Evolutionary conservation across 1,284 basidiomycete genomes (phyloP).

Genomic region (Xerocomus minutiporus): DNA sequence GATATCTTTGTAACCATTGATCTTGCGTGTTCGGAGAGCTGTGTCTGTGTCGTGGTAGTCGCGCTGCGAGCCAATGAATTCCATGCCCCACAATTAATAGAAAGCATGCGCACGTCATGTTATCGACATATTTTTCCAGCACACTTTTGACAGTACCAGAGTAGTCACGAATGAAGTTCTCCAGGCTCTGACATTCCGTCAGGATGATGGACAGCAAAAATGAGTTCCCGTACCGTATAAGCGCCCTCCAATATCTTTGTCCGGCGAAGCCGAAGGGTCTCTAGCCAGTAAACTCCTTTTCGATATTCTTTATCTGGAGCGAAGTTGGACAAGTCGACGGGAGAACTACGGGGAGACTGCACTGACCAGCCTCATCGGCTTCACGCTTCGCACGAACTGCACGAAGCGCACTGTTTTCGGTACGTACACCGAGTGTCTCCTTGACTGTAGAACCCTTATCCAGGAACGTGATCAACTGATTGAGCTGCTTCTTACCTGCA

Average conservation of each 20-base stretch:
- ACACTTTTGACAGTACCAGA: conserved; percentile 60
- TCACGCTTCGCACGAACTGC: conserved; percentile 82
- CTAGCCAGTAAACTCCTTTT: conserved; percentile 87
- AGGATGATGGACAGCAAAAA: neutral
- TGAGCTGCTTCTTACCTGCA: conserved; percentile 71
- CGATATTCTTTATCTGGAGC: conserved; percentile 87
- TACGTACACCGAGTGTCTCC: conserved; percentile 50
- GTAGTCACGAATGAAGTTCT: conserved; percentile 76
- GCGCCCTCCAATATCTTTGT: conserved; percentile 82
- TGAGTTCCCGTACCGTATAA: conserved; percentile 53
- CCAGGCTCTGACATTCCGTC: conserved; percentile 56
- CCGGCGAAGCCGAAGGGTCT: conserved; percentile 82
- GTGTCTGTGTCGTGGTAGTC: conserved; percentile 64
- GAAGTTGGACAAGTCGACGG: neutral
- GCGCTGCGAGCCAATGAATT: conserved; percentile 43
- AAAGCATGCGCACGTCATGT: conserved; percentile 56
- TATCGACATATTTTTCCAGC: conserved; percentile 72
- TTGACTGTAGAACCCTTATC: conserved; percentile 64
- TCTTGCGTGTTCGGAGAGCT: conserved; percentile 56
- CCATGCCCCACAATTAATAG: conserved; percentile 3
- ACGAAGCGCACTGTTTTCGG: conserved; percentile 63
- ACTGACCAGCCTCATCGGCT: conserved; percentile 83
- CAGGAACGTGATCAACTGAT: conserved; percentile 71
- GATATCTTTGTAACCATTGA: conserved; percentile 61
- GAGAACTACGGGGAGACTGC: neutral